Evolutionary conservation across 2,329 filamentous ascomycete species (phyloP).

Genomic region (Cucurbitaria berberidis): DNA sequence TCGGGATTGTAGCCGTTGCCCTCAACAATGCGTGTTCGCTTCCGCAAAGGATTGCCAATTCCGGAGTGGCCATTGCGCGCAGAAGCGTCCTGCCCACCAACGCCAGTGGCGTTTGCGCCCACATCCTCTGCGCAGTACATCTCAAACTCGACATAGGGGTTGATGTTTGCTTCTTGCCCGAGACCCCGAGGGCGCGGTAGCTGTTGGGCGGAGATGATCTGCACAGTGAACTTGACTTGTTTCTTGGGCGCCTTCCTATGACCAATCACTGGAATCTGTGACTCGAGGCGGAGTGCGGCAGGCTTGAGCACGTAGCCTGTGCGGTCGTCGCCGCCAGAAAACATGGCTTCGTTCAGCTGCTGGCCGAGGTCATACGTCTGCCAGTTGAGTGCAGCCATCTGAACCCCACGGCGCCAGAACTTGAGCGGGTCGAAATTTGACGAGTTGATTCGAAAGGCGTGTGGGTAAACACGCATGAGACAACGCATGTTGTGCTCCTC

Average conservation of each 20-base stretch:
- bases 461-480: constrained; percentile 88
- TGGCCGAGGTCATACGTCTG: constrained; percentile 96
- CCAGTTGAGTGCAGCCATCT: constrained; percentile 98
- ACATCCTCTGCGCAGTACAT: constrained; percentile 95
- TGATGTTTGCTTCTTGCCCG: constrained; percentile 75
- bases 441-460: constrained; percentile 79
- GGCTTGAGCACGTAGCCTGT: constrained; percentile 96
- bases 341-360: constrained; percentile 98
- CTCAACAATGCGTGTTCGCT: constrained; percentile 78
- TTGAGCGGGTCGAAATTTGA: constrained; percentile 93
- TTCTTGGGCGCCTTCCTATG: constrained; percentile 75
- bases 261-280: constrained; percentile 51
- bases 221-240: constrained; percentile 81
- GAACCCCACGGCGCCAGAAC: constrained; percentile 93
- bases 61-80: constrained; percentile 69
- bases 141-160: constrained; percentile 94
- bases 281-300: constrained; percentile 69
- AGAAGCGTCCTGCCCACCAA: constrained; percentile 70
- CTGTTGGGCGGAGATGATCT: constrained; percentile 92
- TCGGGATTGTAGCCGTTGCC: constrained; percentile 94
- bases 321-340: constrained; percentile 82
- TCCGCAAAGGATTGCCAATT: constrained; percentile 74
- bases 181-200: constrained; percentile 81
- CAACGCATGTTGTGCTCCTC: constrained; percentile 91
- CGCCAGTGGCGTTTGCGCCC: constrained; percentile 72